Evolutionary conservation across 2,329 filamentous ascomycete genomes (phyloP), one percentile per base, ranked within the genome.

Genomic region (Basipetospora sp.): DNA sequence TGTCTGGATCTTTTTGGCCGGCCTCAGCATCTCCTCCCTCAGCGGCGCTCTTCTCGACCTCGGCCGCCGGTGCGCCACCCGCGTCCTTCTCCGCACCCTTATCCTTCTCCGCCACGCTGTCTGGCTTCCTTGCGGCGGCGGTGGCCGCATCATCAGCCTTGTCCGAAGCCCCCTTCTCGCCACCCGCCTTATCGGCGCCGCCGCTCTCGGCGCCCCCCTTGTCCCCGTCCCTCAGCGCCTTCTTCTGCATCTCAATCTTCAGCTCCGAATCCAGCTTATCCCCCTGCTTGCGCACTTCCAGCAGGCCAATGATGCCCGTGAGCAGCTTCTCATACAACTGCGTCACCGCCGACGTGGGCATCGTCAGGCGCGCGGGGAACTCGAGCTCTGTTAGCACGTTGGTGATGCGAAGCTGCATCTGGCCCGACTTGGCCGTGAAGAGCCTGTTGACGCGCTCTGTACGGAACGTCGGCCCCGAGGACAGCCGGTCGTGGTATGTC

Each of bases 401-500:
- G 11, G 68, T 74, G 44, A 90, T 86, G 44, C 82, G 80, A 43
- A 74, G 59, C 46, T 83, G 82, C 53, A 87, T 81, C 43, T 80
- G 73, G 38, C 78, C 74, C 13, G 73, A 80, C 60, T 87, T 87
- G 45, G 80, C 80, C 27, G 77, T 75, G 40, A 85, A 79, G 17
- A 84, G 71, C 56, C 86, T 86, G 47, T 79, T 77, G 41, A 88
- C 73, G 54, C 75, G 79, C 48, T 88, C 82, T 19, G 85, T 85
- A 10, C 88, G 82, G 68, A 96, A 96, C 11, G 83, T 80, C 26
- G 94, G 83, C 5, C 90, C 88, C 8, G 79, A 80, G 2, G 80
- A 77, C 28, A 94, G 69, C 19, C 88, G 81, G 40, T 96, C 88
- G 53, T 88, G 80, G 45, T 83, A 76, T 6, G 80, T 74, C 8